A percentile compares a stretch with the other conserved stretches of the same genome.
Evolutionary conservation across 805 yeast species (phyloP).

Genomic region (Limtongozyma cylindracea): DNA sequence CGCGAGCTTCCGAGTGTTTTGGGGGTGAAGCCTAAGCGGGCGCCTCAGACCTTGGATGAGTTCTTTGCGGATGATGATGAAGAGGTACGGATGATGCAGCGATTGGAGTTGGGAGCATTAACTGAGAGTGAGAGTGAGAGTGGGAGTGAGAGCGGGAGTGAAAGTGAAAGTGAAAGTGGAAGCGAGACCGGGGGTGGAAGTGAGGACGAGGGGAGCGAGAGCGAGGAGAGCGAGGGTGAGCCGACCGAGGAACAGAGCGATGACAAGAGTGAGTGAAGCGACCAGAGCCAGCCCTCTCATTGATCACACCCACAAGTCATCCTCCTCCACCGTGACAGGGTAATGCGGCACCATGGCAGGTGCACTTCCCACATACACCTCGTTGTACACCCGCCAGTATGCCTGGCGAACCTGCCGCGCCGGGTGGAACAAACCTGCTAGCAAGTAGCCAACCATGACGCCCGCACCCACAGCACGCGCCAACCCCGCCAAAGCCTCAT

Average conservation of each 20-base stretch:
- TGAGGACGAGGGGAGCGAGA: slow-evolving; percentile 4
- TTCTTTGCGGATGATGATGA: slow-evolving; percentile 26
- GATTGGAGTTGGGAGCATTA: no score
- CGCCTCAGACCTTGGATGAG: slow-evolving; percentile 79
- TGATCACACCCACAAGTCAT: slow-evolving; percentile 1
- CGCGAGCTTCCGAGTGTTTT: no score
- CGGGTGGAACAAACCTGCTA: slow-evolving; percentile 87
- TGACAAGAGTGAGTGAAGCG: not conserved
- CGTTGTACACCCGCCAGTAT: slow-evolving; percentile 70
- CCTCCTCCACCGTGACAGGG: slow-evolving; percentile 18
- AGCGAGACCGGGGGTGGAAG: slow-evolving; percentile 6
- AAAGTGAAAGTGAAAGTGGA: not conserved
- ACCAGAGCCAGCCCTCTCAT: not conserved
- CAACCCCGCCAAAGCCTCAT: slow-evolving; percentile 58
- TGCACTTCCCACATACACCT: slow-evolving; percentile 43
- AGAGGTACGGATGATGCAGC: no score
- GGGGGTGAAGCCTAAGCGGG: no score
- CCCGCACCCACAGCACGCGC: slow-evolving; percentile 60
- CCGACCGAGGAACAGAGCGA: not conserved
- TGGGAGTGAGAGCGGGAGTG: slow-evolving; percentile 3
- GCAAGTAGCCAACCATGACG: slow-evolving; percentile 39
- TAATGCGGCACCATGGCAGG: slow-evolving; percentile 68
- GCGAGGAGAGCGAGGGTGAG: not conserved
- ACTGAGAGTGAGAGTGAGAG: slow-evolving; percentile 2
- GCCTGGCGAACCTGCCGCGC: slow-evolving; percentile 67